These are phyloP conservation scores for Alternaria rosae DNA, from an alignment of 2,329 filamentous ascomycete species.

Conservation along the genomic window DNA sequence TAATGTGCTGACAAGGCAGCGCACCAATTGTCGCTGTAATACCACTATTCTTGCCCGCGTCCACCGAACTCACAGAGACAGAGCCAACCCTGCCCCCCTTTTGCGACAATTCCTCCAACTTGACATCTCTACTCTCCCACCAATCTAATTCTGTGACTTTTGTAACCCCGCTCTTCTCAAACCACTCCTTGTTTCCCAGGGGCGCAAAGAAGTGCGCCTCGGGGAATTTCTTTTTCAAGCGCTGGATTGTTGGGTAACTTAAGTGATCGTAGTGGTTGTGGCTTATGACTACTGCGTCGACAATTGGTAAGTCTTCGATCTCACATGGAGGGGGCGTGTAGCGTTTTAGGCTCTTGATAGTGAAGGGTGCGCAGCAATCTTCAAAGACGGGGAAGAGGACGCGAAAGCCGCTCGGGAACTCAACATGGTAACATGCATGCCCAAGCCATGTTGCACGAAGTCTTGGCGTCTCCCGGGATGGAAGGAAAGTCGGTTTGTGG, in stretches of 20 bases:
- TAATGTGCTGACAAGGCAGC: conserved; percentile 85
- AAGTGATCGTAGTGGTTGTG: conserved; percentile 96
- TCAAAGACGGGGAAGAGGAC: conserved; percentile 95
- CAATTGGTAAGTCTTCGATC: conserved; percentile 76
- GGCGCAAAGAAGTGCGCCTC: conserved; percentile 88
- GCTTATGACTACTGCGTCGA: conserved; percentile 79
- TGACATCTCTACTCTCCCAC: conserved; percentile 87
- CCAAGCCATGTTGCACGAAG: conserved; percentile 93
- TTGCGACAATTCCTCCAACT: conserved; percentile 55
- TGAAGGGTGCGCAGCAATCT: conserved; percentile 80
- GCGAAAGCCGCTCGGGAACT: conserved; percentile 84
- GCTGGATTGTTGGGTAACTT: conserved; percentile 75
- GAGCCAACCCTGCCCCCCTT: conserved; percentile 7
- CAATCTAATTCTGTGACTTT: conserved; percentile 92
- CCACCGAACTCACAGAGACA: conserved; percentile 11
- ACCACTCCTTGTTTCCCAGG: conserved; percentile 84
- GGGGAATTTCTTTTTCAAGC: conserved; percentile 75
- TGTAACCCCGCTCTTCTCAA: conserved; percentile 70
- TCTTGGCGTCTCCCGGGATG: conserved; percentile 63
- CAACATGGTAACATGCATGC: conserved; percentile 91
- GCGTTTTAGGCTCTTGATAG: conserved; percentile 74
- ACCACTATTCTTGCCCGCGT: background rate
- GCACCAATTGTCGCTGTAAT: conserved; percentile 79
- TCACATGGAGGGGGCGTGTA: conserved; percentile 80
- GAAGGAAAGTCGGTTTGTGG: conserved; percentile 71